Percentiles rank a stretch among this genome's conserved stretches.
phyloP scores from a whole-genome alignment of 2,329 filamentous ascomycete species.

The Colletotrichum liaoningense region DNA sequence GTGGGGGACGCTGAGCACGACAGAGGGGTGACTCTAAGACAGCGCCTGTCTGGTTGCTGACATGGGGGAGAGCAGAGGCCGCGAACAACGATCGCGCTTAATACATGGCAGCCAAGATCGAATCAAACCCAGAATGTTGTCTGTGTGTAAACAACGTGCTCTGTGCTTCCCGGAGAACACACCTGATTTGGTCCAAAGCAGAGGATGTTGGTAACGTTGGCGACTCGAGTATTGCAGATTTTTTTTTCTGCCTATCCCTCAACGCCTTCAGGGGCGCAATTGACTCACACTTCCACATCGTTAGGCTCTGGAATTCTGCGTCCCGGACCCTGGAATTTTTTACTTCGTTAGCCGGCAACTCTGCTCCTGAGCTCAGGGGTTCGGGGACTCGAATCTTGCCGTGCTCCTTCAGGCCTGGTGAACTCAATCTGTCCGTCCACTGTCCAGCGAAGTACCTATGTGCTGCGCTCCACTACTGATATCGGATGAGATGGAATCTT shows the following conservation, averaged over 20 bases:
- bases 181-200: conserved; percentile 16
- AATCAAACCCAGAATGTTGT: conserved; percentile 16
- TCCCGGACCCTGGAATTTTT: not conserved
- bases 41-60: not conserved
- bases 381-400: not conserved
- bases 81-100: conserved; percentile 22
- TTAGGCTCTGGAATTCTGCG: not conserved
- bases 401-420: not conserved
- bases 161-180: conserved; percentile 19
- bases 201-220: not conserved
- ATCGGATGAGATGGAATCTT: conserved; percentile 8
- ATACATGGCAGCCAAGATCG: conserved; percentile 18
- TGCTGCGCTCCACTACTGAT: not conserved
- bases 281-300: not conserved
- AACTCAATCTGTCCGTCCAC: conserved; percentile 9
- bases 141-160: conserved; percentile 28
- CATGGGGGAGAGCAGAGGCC: conserved; percentile 5
- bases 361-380: not conserved
- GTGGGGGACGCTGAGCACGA: conserved; percentile 19
- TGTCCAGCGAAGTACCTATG: not conserved
- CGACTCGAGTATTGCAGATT: not conserved
- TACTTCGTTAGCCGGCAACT: not conserved
- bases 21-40: conserved; percentile 22
- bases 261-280: conserved; percentile 4
- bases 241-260: not conserved